These are phyloP conservation scores for Venturia nashicola DNA, from an alignment of 2,329 filamentous ascomycete genomes.

Conservation along the genomic window DNA sequence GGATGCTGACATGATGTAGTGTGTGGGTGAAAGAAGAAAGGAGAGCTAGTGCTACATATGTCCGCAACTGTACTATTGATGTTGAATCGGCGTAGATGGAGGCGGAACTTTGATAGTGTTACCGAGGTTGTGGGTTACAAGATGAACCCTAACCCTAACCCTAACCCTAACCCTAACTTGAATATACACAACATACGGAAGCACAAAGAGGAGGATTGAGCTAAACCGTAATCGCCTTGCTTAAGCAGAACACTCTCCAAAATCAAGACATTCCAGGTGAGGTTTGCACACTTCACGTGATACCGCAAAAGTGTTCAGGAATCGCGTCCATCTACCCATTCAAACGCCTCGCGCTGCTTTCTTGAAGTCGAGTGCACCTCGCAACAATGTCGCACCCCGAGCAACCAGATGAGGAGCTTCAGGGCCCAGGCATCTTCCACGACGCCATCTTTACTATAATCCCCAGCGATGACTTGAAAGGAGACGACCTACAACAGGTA, in stretches of 20 bases:
- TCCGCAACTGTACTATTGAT: too few species aligned
- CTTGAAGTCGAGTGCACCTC: not conserved
- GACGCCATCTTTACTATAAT: conserved; percentile 30
- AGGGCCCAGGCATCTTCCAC: conserved; percentile 20
- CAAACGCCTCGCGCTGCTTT: not conserved
- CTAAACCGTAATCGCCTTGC: too few species aligned
- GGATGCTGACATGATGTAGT: conserved; percentile 20
- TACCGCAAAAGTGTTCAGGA: not conserved
- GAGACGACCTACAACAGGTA: conserved; percentile 16
- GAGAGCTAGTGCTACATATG: too few species aligned
- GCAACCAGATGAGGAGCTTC: not conserved
- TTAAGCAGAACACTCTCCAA: not conserved
- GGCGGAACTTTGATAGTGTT: too few species aligned
- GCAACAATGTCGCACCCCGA: not conserved
- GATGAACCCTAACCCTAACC: too few species aligned
- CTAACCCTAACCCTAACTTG: too few species aligned
- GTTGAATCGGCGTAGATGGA: too few species aligned
- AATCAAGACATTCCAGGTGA: not conserved
- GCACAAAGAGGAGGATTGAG: too few species aligned
- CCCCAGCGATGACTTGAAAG: conserved; percentile 24
- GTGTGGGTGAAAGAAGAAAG: too few species aligned
- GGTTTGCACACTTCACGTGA: not conserved
- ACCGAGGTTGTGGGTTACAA: too few species aligned
- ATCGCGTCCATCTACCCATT: not conserved
- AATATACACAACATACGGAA: too few species aligned